Evolutionary conservation across 2,329 filamentous ascomycete species (phyloP).

Genomic region (Aspergillus phoenicis): DNA sequence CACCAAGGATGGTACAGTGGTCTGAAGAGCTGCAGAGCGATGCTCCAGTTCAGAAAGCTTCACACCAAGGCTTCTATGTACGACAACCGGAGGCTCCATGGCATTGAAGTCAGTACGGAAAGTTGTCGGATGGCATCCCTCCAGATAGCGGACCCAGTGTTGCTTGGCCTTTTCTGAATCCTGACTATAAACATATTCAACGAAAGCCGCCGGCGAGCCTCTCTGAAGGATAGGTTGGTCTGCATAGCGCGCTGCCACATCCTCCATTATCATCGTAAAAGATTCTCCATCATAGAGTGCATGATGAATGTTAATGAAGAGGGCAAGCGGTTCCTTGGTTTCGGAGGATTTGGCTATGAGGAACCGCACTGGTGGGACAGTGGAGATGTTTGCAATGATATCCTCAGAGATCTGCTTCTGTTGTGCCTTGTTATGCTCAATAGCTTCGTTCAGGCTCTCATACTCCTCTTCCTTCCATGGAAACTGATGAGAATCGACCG

Average conservation of each 20-base stretch:
- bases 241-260: conserved; percentile 33
- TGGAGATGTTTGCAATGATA: conserved; percentile 31
- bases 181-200: conserved; percentile 32
- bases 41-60: conserved; percentile 31
- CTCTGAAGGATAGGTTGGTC: conserved; percentile 15
- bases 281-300: conserved; percentile 42
- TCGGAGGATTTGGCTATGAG: conserved; percentile 20
- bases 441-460: conserved; percentile 16
- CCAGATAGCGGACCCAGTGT: conserved; percentile 31
- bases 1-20: conserved; percentile 35
- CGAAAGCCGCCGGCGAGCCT: conserved; percentile 27
- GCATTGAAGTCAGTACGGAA: conserved; percentile 15
- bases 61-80: conserved; percentile 17
- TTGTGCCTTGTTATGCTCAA: conserved; percentile 10
- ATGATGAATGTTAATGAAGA: conserved; percentile 42
- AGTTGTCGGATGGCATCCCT: conserved; percentile 26
- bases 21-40: conserved; percentile 29
- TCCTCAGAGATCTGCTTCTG: conserved; percentile 23
- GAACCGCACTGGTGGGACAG: conserved; percentile 32
- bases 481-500: conserved; percentile 14
- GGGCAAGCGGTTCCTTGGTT: conserved; percentile 17
- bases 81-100: conserved; percentile 15
- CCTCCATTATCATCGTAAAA: conserved; percentile 37
- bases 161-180: conserved; percentile 29
- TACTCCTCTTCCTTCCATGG: conserved; percentile 27